phyloP scores from a whole-genome alignment of 305 asterid genomes.

The Fraxinus ornus region DNA sequence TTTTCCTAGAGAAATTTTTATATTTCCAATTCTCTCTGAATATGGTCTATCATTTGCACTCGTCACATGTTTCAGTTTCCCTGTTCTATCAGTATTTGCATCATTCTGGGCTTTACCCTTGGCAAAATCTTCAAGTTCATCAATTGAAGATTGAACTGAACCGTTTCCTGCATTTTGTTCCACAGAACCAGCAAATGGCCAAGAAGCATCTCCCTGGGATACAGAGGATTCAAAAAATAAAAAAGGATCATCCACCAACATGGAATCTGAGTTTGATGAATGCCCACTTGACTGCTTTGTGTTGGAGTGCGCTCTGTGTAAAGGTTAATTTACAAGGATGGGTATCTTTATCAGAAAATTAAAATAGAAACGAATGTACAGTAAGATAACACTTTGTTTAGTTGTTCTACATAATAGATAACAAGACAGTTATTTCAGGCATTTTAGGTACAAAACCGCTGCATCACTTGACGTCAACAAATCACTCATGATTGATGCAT shows the following conservation, averaged over 20 bases:
- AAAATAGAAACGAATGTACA: not conserved
- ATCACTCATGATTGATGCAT: not conserved
- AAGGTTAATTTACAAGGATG: conserved; percentile 3
- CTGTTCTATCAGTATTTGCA: conserved; percentile 27
- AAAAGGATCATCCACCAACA: conserved; percentile 57
- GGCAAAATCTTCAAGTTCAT: conserved; percentile 62
- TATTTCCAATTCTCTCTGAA: conserved; percentile 5
- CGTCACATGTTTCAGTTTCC: conserved; percentile 12
- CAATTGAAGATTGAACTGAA: conserved; percentile 45
- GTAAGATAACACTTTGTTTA: not conserved
- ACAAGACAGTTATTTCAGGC: not conserved
- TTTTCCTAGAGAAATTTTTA: conserved; percentile 22
- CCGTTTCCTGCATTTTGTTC: conserved; percentile 33
- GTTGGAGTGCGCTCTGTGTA: conserved; percentile 42
- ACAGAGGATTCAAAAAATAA: conserved; percentile 49
- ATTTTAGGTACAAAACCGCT: not conserved
- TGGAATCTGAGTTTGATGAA: conserved; percentile 44
- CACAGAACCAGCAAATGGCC: conserved; percentile 49
- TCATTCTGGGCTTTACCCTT: conserved; percentile 37
- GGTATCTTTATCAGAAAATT: conserved; percentile 1
- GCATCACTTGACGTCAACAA: not conserved
- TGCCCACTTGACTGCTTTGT: conserved; percentile 32
- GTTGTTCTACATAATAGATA: not conserved
- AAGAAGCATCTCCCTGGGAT: conserved; percentile 37
- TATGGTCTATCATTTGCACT: conserved; percentile 7